Percentiles rank a stretch among this genome's conserved stretches.
These are phyloP conservation scores for Fusarium sp. DNA, from an alignment of 2,329 filamentous ascomycete species.

Conservation along the genomic window DNA sequence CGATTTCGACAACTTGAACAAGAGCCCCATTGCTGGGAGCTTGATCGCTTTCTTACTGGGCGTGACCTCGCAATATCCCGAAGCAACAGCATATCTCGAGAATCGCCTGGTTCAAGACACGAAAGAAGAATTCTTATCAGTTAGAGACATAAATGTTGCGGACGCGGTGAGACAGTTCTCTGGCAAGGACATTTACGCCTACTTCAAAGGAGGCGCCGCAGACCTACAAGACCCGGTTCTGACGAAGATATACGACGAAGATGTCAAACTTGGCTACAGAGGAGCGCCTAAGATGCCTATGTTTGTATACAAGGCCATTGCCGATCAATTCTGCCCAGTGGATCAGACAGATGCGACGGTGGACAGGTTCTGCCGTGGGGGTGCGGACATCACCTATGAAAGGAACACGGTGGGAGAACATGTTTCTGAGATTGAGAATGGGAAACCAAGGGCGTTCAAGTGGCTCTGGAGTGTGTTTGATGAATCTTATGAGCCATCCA, in stretches of 20 bases:
- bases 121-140: slow-evolving; percentile 28
- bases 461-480: slow-evolving; percentile 32
- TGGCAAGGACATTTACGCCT: slow-evolving; percentile 41
- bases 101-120: slow-evolving; percentile 4
- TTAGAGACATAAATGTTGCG: not conserved
- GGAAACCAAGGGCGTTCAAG: slow-evolving; percentile 13
- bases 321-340: slow-evolving; percentile 55
- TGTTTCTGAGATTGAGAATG: slow-evolving; percentile 37
- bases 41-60: slow-evolving; percentile 30
- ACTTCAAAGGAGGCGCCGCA: slow-evolving; percentile 40
- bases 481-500: slow-evolving; percentile 21
- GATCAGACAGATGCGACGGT: slow-evolving; percentile 55
- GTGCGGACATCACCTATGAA: slow-evolving; percentile 54
- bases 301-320: slow-evolving; percentile 59
- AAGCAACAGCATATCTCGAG: slow-evolving; percentile 24
- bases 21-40: slow-evolving; percentile 20
- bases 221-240: slow-evolving; percentile 40
- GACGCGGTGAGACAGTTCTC: slow-evolving; percentile 34
- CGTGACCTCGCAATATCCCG: slow-evolving; percentile 28
- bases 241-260: slow-evolving; percentile 39
- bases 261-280: slow-evolving; percentile 47
- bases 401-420: slow-evolving; percentile 56
- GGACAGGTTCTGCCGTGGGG: slow-evolving; percentile 50
- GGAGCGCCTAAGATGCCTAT: slow-evolving; percentile 56
- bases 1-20: slow-evolving; percentile 22